A percentile compares a stretch with the other conserved stretches of the same genome.
Conservation (phyloP, 805 yeast genomes). For the Ogataea dorogensis region DNA sequence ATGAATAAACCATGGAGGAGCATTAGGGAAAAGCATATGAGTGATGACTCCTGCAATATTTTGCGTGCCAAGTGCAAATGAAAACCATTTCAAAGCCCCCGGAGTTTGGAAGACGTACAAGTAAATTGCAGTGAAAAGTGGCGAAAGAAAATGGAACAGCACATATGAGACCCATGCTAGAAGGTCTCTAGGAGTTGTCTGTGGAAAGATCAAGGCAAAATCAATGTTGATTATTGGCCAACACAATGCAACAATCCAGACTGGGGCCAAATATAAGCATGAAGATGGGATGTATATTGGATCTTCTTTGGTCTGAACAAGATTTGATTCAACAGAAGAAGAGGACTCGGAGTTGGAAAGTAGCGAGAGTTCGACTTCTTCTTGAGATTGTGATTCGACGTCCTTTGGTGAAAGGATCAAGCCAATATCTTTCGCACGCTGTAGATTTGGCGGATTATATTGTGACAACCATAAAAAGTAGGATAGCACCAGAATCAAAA, state of each 20-base stretch:
- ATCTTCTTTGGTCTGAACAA: conserved; percentile 2
- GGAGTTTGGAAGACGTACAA: conserved; percentile 65
- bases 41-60: conserved; percentile 60
- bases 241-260: conserved; percentile 40
- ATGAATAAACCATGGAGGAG: conserved; percentile 74
- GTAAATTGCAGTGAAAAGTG: conserved; percentile 60
- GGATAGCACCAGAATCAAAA: conserved; percentile 10
- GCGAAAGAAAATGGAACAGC: conserved; percentile 56
- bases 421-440: neutral
- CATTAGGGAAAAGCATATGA: conserved; percentile 63
- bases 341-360: conserved; percentile 4
- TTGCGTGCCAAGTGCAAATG: conserved; percentile 56
- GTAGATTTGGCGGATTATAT: conserved; percentile 12
- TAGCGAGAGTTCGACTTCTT: conserved; percentile 6
- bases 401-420: conserved; percentile 6
- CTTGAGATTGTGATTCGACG: conserved; percentile 10
- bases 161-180: conserved; percentile 64
- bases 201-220: conserved; percentile 39
- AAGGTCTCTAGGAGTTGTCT: conserved; percentile 47
- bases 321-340: conserved; percentile 8
- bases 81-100: conserved; percentile 55
- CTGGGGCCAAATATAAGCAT: conserved; percentile 33
- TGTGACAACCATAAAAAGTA: conserved; percentile 22
- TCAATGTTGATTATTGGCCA: conserved; percentile 52
- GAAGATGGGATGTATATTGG: conserved; percentile 23